Evolutionary conservation across 2,329 filamentous ascomycete genomes (phyloP), one percentile per base, ranked within the genome.

Genomic region (Penicillium sp.): DNA sequence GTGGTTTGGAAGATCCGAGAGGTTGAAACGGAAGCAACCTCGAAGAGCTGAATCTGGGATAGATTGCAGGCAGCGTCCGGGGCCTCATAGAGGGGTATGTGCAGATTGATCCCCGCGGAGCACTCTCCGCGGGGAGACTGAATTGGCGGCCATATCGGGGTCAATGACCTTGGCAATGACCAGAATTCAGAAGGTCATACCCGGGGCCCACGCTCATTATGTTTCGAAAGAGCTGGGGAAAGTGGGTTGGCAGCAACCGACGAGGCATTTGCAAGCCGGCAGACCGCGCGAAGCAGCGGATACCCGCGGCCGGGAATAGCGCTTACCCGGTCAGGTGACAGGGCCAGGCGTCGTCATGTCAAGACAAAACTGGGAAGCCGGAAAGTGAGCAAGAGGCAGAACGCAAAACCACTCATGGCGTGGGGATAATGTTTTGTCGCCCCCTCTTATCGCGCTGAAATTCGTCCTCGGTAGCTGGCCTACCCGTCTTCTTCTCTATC

Each of bases 361-460:
- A n/a, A n/a, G n/a, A n/a, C n/a, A n/a, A n/a, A n/a, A n/a, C n/a
- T n/a, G n/a, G n/a, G n/a, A n/a, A n/a, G n/a, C n/a, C n/a, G n/a
- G n/a, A n/a, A n/a, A n/a, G n/a, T n/a, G n/a, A n/a, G 15, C 25
- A 37, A 30, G 25, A 14, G 20, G 14, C 32, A 30, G 35, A 29
- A 17, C 26, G 13, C 27, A 34, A 26, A 45, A 25, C 34, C 33
- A 35, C 20, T 26, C 18, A 19, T 21, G 7, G 31, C 31, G 23
- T 25, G 38, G 45, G 48, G 42, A 41, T 41, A 48, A 47, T 30
- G 37, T 39, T 49, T 51, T 46, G 29, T 46, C 43, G 34, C 33
- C 13, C 20, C 34, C 34, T 14, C 34, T 20, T 26, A 20, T 7
- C 29, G 14, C 33, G 16, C 19, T 11, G 16, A 30, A 19, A 18